phyloP scores from a whole-genome alignment of 345 rosid genomes.

The Moringa oleifera region DNA sequence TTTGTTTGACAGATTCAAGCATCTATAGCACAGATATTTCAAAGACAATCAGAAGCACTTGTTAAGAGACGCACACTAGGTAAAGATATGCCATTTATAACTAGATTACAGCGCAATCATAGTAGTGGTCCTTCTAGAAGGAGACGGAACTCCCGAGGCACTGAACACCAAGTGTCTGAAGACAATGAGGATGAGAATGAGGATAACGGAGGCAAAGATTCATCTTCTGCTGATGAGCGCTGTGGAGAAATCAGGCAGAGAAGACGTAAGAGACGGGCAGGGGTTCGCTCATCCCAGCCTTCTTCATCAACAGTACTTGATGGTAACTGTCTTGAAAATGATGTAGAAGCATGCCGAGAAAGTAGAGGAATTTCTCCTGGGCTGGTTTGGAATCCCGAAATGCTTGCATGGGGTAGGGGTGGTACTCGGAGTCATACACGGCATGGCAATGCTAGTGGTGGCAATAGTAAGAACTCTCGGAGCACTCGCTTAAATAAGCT shows the following conservation, averaged over 20 bases:
- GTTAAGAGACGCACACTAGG: constrained; percentile 52
- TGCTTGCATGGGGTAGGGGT: constrained; percentile 93
- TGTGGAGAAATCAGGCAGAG: constrained; percentile 40
- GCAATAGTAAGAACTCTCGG: constrained; percentile 47
- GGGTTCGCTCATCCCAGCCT: constrained; percentile 42
- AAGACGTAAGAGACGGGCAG: constrained; percentile 46
- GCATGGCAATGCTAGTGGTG: constrained; percentile 55
- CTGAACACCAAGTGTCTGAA: constrained; percentile 59
- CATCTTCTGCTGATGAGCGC: constrained; percentile 76
- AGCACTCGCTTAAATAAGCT: constrained; percentile 62
- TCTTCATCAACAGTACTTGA: constrained; percentile 57
- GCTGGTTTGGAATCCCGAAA: constrained; percentile 61
- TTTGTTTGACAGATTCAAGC: constrained; percentile 71
- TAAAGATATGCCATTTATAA: constrained; percentile 40
- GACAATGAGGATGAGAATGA: constrained; percentile 70
- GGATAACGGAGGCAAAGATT: constrained; percentile 52
- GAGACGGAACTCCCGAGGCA: constrained; percentile 46
- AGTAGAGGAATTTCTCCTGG: constrained; percentile 68
- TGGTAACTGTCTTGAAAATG: constrained; percentile 45
- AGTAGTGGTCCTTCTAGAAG: constrained; percentile 42
- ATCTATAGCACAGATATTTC: constrained; percentile 81
- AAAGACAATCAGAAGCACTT: constrained; percentile 74
- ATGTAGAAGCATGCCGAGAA: constrained; percentile 46
- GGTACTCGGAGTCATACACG: constrained; percentile 82
- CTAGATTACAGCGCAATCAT: constrained; percentile 51